Base-by-base conservation (phyloP, 202 grass and related monocot genomes). In the Zoysia matrella region DNA sequence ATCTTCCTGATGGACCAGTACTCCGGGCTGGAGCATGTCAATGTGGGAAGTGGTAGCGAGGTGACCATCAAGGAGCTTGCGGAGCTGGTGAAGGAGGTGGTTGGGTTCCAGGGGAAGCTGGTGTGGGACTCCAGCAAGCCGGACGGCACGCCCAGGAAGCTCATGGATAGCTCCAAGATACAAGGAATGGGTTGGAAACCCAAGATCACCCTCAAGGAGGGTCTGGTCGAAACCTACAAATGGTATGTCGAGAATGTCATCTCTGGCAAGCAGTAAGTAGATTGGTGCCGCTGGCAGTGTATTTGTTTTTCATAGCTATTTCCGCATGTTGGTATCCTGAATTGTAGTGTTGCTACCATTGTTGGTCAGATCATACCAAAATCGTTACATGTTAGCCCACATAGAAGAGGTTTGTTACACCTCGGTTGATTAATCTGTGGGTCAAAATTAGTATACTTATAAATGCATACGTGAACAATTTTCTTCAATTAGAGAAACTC, bases 131-230 rank as follows among this genome's bases (percentile, higher is more conserved):
- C 79, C n/a, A 87, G 68, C 41, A 86, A 86, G 41, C 88, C 88
- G 0, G 79, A 90, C 10, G 88, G 88, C 74, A 89, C 89, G 3
- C 92, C 92, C 0, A 89, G 89, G 71, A 89, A 91, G 84, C 84
- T 94, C 74, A 87, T 94, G 75, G 89, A 94, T 65, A 87, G 74
- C 75, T 94, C 92, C 44, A 94, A 81, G 78, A 86, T 94, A 57
- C 84, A 83, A n/a, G 74, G 70, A 14, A 87, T 91, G 71, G 92
- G 92, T 9, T 94, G 92, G 92, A 81, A 76, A 44, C 87, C 92
- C 4, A 89, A 94, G 81, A 45, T 94, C 4, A 10, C 69, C 3
- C 91, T 93, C 52, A 81, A 84, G 58, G 84, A 90, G 15, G 91
- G 91, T 41, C 87, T 93, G 0, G 52, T 82, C 0, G 82, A 87